Evolutionary conservation across 1,284 basidiomycete genomes (phyloP), one percentile per base, ranked within the genome.

Genomic region (Fomitopsis palustris): DNA sequence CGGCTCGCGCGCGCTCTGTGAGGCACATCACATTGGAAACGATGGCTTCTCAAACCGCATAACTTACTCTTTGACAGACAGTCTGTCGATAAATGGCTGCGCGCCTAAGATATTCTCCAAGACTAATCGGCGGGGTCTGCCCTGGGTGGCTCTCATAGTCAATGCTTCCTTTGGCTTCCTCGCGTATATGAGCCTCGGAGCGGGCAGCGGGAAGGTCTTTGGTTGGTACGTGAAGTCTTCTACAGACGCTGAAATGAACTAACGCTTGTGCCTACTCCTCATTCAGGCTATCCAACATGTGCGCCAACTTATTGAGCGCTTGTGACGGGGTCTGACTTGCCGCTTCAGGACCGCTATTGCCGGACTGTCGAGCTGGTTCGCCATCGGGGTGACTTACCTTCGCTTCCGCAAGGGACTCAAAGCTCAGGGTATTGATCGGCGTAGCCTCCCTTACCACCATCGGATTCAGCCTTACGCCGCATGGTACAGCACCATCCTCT

Each of bases 351-450:
- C 84, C 23, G 67, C 83, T 37, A 69, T 85, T 21, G 78, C 81
- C 8, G 88, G 88, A 43, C 72, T 90, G 57, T 79, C 92, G 76
- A 90, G 90, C 12, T 96, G 94, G 94, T 87, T 90, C 68, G 90
- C 87, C 62, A 96, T 96, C 68, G 80, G 79, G 39, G 64, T 93
- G 55, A 91, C 88, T 7, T 94, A 94, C 72, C 72, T 93, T 58
- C 86, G 90, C 39, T 96, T 96, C 79, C 79, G 92, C 70, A 70
- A 77, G 6, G 94, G 92, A 42, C 70, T 90, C 70, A 86, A 87
- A 69, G 86, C 75, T 1, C 94, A 96, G 69, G 89, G 90, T 25
- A 82, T 86, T 62, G 79, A 87, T 62, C 81, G 93, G 54, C 74
- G 62, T 6, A 78, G 74, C 2, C 79, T 96, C 9, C 93, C 93